These are phyloP conservation scores for Yamadazyma epiphylla DNA, from an alignment of 1,139 yeast species.

Conservation along the genomic window DNA sequence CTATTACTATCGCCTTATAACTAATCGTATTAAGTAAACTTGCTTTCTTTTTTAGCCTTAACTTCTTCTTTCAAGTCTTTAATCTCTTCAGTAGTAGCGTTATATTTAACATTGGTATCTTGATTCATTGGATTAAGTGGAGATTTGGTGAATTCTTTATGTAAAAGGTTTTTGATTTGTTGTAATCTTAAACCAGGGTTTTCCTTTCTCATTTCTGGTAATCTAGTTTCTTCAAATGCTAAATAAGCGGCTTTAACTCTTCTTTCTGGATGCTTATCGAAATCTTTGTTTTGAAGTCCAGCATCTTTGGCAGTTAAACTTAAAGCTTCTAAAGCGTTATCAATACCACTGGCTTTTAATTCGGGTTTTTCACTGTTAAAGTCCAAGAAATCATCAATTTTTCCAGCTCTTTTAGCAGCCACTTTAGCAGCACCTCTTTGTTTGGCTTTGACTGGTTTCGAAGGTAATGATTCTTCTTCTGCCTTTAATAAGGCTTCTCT, in stretches of 20 bases:
- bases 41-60: conserved; percentile 44
- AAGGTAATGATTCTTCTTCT: conserved; percentile 61
- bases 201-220: conserved; percentile 73
- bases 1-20: no score
- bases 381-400: conserved; percentile 61
- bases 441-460: conserved; percentile 51
- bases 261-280: conserved; percentile 87
- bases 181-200: conserved; percentile 78
- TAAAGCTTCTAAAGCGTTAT: conserved; percentile 75
- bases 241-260: conserved; percentile 79
- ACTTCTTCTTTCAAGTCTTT: conserved; percentile 46
- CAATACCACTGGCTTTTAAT: conserved; percentile 72
- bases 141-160: conserved; percentile 78
- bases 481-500: conserved; percentile 56
- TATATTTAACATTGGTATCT: conserved; percentile 57
- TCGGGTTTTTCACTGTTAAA: conserved; percentile 47
- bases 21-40: conserved; percentile 27
- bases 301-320: conserved; percentile 56
- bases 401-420: conserved; percentile 60
- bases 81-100: conserved; percentile 60
- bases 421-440: conserved; percentile 72
- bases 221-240: conserved; percentile 67
- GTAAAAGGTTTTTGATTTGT: conserved; percentile 69
- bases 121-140: conserved; percentile 86
- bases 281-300: conserved; percentile 56